Evolutionary conservation across 176 grass and related monocot species (phyloP), one percentile per base, ranked within the genome.

Genomic region (Otatea glauca): DNA sequence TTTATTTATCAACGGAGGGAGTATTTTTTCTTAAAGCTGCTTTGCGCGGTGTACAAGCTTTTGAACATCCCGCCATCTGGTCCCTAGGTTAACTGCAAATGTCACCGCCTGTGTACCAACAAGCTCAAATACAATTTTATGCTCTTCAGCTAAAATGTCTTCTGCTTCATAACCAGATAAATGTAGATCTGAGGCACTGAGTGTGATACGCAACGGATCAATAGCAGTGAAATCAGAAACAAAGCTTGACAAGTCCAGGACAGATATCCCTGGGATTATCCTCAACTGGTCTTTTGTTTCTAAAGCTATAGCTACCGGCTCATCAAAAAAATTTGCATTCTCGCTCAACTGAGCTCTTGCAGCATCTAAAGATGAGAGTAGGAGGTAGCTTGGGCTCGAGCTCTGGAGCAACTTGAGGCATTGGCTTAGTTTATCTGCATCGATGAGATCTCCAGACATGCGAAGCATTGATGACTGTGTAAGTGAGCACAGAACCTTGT

Each of bases 391-490:
- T 7, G 95, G 95, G 44, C 95, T 98, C 5, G 95, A 92, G 76
- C 95, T 98, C 74, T 98, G 95, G 14, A 98, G 85, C 62, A 88
- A 20, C 71, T 93, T 91, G 70, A 98, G 86, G 76, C 91, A 95
- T 79, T 68, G 92, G n/a, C 82, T 90, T 72, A 95, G 75, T 79
- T 76, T 91, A 88, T 86, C 89, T 7, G 32, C 85, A 65, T 95
- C 80, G 9, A 98, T 74, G 14, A 95, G 88, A 81, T 84, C 50
- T 60, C 89, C 91, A 83, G 68, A 79, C 86, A 85, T 82, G 48
- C 95, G 95, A 72, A 98, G 87, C 95, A 98, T 95, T 13, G 95
- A 98, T 9, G 92, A 95, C 81, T 98, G 95, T 45, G 95, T 98
- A 25, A 98, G 93, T 0, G 92, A 98, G 66, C 72, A 93, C 54